Evolutionary conservation across 805 yeast genomes (phyloP), one percentile per base, ranked within the genome.

Genomic region (Nakazawaea sp.): DNA sequence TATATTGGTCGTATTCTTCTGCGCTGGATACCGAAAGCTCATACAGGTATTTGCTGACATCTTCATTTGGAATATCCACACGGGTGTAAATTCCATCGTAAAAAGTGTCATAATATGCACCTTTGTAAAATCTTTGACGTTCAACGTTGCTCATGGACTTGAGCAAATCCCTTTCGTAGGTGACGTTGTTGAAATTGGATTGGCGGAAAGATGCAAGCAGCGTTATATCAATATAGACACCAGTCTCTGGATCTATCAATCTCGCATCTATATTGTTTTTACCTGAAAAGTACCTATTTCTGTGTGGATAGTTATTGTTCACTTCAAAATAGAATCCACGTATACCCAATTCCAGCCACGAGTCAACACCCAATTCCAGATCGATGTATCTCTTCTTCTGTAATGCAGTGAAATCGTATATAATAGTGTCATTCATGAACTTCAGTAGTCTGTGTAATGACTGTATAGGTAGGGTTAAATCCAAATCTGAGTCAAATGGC

Each of bases 211-310:
- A 15, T 3, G 33, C 30, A 3, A 55, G 27, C 4, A 64, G 76
- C 3, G 75, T 67, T 20, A 71, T 61, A 44, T 71, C 78, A 34
- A 71, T 65, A 42, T 68, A 71, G 33, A 68, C 52, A 3, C 77
- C 76, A 6, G 71, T 60, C 36, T 63, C 65, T 11, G 64, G 50
- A 45, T 71, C 77, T 32, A 71, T 68, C 45, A 68, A 67, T 31
- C 78, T 50, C 7, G 71, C 56, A 49, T 56, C 61, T 27, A 56
- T 53, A 13, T 34, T 30, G 24, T 38, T 38, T 7, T 56, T 51
- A 2, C 76, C 78, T 40, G 66, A 65, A 11, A 66, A 69, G 40
- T 23, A 30, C 5, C 61, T 61, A 29, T 48, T 48, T 40, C 68
- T 53, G 26, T 55, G 47, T 36, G 53, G 58, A 41, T 49, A 62